These are phyloP conservation scores for Pichia thaimueangensis DNA, from an alignment of 805 yeast genomes.

Conservation along the genomic window DNA sequence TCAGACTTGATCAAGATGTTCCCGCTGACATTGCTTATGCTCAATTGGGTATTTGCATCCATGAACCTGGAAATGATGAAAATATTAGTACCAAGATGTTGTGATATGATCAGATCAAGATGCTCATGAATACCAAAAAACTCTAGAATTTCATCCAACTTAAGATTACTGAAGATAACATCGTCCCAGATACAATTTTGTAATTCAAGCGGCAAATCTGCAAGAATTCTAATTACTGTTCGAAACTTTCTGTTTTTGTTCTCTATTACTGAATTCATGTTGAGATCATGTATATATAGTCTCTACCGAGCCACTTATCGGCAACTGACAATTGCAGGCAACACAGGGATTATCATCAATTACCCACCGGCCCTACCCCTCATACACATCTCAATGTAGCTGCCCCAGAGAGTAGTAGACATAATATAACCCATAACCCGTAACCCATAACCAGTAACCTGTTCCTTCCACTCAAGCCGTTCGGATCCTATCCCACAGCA, in stretches of 20 bases:
- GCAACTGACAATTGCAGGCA: too few relatives aligned
- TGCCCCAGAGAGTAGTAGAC: too few relatives aligned
- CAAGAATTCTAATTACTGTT: neutral
- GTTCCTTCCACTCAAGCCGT: too few relatives aligned
- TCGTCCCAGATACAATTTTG: slow-evolving; percentile 5
- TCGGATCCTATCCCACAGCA: too few relatives aligned
- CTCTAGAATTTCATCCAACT: neutral
- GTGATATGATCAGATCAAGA: neutral
- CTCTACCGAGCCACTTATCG: too few relatives aligned
- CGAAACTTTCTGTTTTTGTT: neutral
- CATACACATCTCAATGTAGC: too few relatives aligned
- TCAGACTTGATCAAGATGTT: neutral
- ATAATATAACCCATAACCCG: too few relatives aligned
- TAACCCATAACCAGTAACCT: too few relatives aligned
- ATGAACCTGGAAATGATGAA: slow-evolving; percentile 6
- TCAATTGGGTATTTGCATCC: neutral
- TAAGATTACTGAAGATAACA: slow-evolving; percentile 2
- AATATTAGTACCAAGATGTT: slow-evolving; percentile 1
- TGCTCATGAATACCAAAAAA: neutral
- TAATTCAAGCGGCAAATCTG: slow-evolving; percentile 6
- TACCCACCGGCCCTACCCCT: too few relatives aligned
- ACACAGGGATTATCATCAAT: too few relatives aligned
- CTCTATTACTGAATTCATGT: neutral
- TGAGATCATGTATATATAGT: too few relatives aligned
- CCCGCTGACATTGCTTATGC: slow-evolving; percentile 2